These are phyloP conservation scores for Nakazawaea ishiwadae DNA, from an alignment of 805 yeast genomes.

Conservation along the genomic window DNA sequence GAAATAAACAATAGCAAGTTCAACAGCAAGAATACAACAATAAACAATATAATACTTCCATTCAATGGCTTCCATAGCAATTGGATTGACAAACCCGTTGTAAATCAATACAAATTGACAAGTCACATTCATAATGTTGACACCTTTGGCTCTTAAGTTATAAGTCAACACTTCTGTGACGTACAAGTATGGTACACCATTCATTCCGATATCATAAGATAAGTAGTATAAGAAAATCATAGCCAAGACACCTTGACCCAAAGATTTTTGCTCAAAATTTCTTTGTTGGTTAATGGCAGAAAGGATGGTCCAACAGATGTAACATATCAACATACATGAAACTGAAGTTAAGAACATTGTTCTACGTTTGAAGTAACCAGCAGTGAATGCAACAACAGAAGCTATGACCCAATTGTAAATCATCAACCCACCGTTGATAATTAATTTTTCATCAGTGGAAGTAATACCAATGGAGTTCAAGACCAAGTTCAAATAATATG, in stretches of 20 bases:
- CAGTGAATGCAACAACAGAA: conserved; percentile 23
- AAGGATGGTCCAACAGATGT: conserved; percentile 37
- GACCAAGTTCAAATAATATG: conserved; percentile 40
- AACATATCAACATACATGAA: conserved; percentile 31
- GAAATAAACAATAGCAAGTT: conserved; percentile 26
- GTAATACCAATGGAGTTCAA: conserved; percentile 50
- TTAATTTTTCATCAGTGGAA: conserved; percentile 35
- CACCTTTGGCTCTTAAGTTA: conserved; percentile 25
- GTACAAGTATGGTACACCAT: conserved; percentile 42
- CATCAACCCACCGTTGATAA: conserved; percentile 47
- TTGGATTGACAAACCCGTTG: conserved; percentile 24
- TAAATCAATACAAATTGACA: conserved; percentile 16
- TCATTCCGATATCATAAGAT: conserved; percentile 36
- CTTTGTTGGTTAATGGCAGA: conserved; percentile 42
- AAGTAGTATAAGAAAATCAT: conserved; percentile 43
- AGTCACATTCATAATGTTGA: conserved; percentile 14
- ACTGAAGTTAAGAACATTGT: conserved; percentile 29
- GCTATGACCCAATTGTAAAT: conserved; percentile 37
- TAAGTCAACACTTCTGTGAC: conserved; percentile 34
- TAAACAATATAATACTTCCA: conserved; percentile 33
- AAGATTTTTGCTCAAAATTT: conserved; percentile 31
- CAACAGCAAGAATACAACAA: conserved; percentile 26
- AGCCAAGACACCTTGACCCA: conserved; percentile 45
- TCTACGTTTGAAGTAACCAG: conserved; percentile 32
- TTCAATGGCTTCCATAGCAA: conserved; percentile 32